Conservation (phyloP, 257 asterid genomes). For the Solanum paucissectum region DNA sequence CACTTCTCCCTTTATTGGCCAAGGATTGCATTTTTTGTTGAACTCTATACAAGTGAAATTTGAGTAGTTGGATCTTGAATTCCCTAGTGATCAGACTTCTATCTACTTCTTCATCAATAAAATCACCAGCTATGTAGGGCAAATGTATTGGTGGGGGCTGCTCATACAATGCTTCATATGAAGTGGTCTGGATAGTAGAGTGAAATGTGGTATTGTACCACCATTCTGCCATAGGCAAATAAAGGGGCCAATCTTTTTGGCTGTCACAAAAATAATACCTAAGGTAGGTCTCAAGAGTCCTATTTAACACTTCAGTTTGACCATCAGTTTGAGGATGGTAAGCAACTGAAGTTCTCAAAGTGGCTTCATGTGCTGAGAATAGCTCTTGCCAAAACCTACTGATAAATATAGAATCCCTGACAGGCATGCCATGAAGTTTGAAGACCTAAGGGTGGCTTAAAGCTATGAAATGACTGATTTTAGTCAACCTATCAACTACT, state of each 20-base stretch:
- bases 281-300: background rate
- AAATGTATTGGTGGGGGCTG: background rate
- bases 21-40: background rate
- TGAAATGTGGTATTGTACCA: background rate
- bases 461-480: no score
- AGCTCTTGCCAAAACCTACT: background rate
- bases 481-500: background rate
- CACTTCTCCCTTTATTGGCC: background rate
- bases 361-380: background rate
- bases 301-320: background rate
- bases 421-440: background rate
- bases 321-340: background rate
- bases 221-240: background rate
- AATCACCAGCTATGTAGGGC: background rate
- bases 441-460: no score
- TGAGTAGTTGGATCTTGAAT: background rate
- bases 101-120: background rate
- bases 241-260: background rate
- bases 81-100: background rate
- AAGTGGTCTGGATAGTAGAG: background rate
- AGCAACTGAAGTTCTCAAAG: background rate
- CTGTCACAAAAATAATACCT: background rate
- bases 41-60: background rate
- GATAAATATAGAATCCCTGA: background rate
- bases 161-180: background rate